Evolutionary conservation across 805 yeast genomes (phyloP), one percentile per base, ranked within the genome.

Genomic region (Yarrowia bubula): DNA sequence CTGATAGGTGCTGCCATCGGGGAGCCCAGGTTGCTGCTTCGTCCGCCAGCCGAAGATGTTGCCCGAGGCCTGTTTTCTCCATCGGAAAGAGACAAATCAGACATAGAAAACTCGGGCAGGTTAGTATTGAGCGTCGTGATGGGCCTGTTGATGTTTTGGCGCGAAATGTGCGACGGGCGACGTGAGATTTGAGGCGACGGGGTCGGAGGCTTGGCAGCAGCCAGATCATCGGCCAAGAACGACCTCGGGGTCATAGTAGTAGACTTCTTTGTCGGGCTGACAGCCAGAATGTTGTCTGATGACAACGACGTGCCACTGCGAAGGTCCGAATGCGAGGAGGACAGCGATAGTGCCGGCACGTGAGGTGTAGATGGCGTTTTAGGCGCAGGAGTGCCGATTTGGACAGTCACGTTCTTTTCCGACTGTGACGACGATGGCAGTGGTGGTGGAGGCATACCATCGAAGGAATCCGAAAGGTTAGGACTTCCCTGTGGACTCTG

Each of bases 371-470:
- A 55, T 9, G 62, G 62, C 0, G 62, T 42, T 15, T 55, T 55
- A 9, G 48, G 48, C 8, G 48, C 48, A 6, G 64, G 64, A 0
- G 51, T 58, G 10, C 64, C 64, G 8, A 58, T 43, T 14, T 58
- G 64, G 9, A 58, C 64, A 3, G 64, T 58, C 39, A 58, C 64
- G 14, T 58, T 58, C 43, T 58, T 58, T 11, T 58, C 64, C 1
- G 41, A 18, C 11, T 48, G 55, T 2, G 55, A 48, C 8, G 53
- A 35, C 8, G 63, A 33, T 1, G 64, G 61, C 28, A 55, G 39
- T 14, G 64, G 64, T 3, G 67, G 51, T n/a, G 46, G 71, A 14
- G 51, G 57, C 65, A 65, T 46, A 31, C 47, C 65, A 14, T 61
- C 58, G 43, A 51, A 51, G 4, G 58, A 51, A 10, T 51, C 68